These are phyloP conservation scores for Physcomitrium patens DNA, from an alignment of 225 moss, liverwort and hornwort genomes.

Conservation along the genomic window DNA sequence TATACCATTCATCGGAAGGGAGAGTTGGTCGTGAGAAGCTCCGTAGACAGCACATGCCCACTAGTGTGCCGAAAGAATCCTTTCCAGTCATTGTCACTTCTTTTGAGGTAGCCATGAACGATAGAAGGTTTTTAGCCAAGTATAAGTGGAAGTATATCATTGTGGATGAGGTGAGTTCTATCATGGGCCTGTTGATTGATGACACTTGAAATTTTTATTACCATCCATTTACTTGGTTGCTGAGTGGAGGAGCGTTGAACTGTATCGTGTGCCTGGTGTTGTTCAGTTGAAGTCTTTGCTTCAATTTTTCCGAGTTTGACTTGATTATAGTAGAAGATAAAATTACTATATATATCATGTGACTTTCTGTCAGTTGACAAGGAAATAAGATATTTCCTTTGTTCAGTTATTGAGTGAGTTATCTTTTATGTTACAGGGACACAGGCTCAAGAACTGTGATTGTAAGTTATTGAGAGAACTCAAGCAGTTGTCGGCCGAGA, in stretches of 20 bases:
- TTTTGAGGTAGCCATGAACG: slow-evolving; percentile 92
- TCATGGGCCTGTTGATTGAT: neutral
- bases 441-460: slow-evolving; percentile 91
- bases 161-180: slow-evolving; percentile 80
- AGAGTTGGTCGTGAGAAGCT: slow-evolving; percentile 67
- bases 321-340: too few species aligned
- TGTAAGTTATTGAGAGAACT: slow-evolving; percentile 90
- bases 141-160: slow-evolving; percentile 90
- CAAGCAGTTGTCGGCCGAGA: slow-evolving; percentile 77
- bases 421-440: slow-evolving; percentile 57
- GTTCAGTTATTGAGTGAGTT: slow-evolving; percentile 10
- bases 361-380: neutral
- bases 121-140: slow-evolving; percentile 68
- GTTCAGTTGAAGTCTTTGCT: too few species aligned
- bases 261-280: too few species aligned
- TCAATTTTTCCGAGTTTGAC: too few species aligned
- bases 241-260: neutral
- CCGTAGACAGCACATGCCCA: slow-evolving; percentile 65
- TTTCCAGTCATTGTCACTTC: slow-evolving; percentile 93
- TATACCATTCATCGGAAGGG: slow-evolving; percentile 76
- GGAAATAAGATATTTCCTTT: neutral
- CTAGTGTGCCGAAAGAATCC: slow-evolving; percentile 45
- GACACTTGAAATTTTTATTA: neutral
- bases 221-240: neutral
- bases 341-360: too few species aligned